Evolutionary conservation across 768 basidiomycete species (phyloP).

Genomic region (Psilocybe tampanensis): DNA sequence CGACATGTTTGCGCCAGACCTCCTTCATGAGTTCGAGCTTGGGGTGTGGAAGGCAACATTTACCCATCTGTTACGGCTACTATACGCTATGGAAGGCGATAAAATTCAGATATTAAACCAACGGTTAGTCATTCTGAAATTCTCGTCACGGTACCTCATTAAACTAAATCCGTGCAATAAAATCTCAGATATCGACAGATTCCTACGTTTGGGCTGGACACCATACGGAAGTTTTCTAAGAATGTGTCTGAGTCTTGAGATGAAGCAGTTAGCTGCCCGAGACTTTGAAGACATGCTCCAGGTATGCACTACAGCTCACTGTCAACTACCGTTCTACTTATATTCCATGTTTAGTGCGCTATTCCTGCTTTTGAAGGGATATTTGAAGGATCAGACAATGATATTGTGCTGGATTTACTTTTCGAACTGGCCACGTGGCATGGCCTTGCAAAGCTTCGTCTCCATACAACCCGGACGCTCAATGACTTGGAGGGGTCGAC

Average conservation of each 20-base stretch:
- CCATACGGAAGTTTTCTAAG: constrained; percentile 26
- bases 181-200: constrained; percentile 14
- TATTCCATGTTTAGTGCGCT: constrained; percentile 26
- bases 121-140: constrained; percentile 5
- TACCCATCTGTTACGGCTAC: constrained; percentile 35
- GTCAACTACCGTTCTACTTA: not conserved
- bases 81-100: constrained; percentile 22
- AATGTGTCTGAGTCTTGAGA: constrained; percentile 28
- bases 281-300: constrained; percentile 38
- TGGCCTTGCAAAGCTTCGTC: constrained; percentile 31
- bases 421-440: constrained; percentile 39
- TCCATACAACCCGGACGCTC: constrained; percentile 37
- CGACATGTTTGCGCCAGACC: constrained; percentile 33
- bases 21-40: constrained; percentile 43
- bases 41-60: constrained; percentile 40
- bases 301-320: constrained; percentile 15
- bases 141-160: too few species aligned
- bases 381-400: constrained; percentile 22
- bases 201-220: constrained; percentile 17
- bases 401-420: constrained; percentile 26
- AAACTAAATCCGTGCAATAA: too few species aligned
- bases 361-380: constrained; percentile 38
- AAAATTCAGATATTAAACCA: constrained; percentile 16
- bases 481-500: constrained; percentile 25
- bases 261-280: constrained; percentile 28